Conservation (phyloP, 495 filamentous ascomycete species). For the Penicillium turbatum region DNA sequence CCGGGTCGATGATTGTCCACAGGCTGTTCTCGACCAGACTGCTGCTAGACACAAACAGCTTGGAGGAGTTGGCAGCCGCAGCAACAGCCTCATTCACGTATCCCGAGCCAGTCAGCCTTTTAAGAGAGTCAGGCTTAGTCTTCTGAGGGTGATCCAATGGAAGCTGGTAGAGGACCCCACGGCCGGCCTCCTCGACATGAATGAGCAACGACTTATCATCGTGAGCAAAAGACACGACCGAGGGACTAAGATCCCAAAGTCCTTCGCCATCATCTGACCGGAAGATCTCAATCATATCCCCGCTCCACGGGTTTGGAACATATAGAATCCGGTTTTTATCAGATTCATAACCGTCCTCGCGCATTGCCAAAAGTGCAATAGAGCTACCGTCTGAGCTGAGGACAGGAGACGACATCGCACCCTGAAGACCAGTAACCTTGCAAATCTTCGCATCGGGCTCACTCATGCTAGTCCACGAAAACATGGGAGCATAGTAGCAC, state of each 20-base stretch:
- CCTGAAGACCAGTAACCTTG: conserved; percentile 46
- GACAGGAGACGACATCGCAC: conserved; percentile 70
- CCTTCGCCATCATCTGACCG: conserved; percentile 57
- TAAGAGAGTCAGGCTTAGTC: conserved; percentile 51
- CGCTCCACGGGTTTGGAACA: conserved; percentile 54
- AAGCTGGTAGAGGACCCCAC: conserved; percentile 61
- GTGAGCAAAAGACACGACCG: conserved; percentile 58
- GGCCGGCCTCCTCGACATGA: conserved; percentile 61
- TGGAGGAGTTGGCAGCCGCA: conserved; percentile 42
- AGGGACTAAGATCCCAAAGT: conserved; percentile 65
- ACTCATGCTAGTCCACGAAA: conserved; percentile 52
- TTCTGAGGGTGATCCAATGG: conserved; percentile 47
- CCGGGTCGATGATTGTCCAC: conserved; percentile 57
- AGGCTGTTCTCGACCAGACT: conserved; percentile 66
- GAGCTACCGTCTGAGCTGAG: conserved; percentile 70
- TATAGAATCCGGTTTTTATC: conserved; percentile 80
- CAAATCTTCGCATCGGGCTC: conserved; percentile 35
- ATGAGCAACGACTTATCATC: conserved; percentile 63
- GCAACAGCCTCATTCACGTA: conserved; percentile 55
- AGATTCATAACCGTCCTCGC: conserved; percentile 77
- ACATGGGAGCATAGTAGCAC: conserved; percentile 59
- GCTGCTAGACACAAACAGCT: conserved; percentile 60
- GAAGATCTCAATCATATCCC: conserved; percentile 57
- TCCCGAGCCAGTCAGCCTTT: conserved; percentile 56
- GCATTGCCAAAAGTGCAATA: conserved; percentile 79